Conservation (phyloP, 257 asterid genomes). For the Nicotiana sylvestris region DNA sequence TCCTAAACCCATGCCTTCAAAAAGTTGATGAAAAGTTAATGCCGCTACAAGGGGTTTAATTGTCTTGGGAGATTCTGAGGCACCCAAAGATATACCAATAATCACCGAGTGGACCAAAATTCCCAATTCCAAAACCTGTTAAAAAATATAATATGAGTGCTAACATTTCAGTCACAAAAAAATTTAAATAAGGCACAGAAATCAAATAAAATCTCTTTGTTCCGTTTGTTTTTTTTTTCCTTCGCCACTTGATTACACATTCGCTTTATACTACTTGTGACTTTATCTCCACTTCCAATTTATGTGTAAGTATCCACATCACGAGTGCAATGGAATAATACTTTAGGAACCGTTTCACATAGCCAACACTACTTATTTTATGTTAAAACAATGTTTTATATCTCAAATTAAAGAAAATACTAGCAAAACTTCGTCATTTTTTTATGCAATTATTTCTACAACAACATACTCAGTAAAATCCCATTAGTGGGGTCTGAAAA, state of each 20-base stretch:
- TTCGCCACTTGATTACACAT: conserved; percentile 3
- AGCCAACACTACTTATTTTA: neutral
- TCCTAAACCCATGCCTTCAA: conserved; percentile 29
- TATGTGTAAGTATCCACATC: neutral
- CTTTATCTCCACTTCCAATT: neutral
- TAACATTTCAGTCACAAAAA: neutral
- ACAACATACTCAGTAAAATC: too few species aligned
- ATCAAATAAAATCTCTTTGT: neutral
- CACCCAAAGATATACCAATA: conserved; percentile 24
- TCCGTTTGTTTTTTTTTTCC: neutral
- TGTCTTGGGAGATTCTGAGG: conserved; percentile 11
- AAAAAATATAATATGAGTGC: neutral
- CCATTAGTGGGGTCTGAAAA: too few species aligned
- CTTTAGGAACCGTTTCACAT: neutral
- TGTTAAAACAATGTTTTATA: neutral
- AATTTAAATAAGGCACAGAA: too few species aligned
- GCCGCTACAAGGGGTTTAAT: conserved; percentile 21
- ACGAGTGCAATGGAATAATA: neutral
- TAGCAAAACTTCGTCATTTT: too few species aligned
- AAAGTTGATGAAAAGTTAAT: conserved; percentile 19
- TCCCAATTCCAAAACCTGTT: conserved; percentile 23
- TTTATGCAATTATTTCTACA: neutral
- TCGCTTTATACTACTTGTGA: neutral
- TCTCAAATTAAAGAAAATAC: neutral
- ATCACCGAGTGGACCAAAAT: conserved; percentile 22